phyloP scores from a whole-genome alignment of 306 rosid genomes.

The Quercus dentata region DNA sequence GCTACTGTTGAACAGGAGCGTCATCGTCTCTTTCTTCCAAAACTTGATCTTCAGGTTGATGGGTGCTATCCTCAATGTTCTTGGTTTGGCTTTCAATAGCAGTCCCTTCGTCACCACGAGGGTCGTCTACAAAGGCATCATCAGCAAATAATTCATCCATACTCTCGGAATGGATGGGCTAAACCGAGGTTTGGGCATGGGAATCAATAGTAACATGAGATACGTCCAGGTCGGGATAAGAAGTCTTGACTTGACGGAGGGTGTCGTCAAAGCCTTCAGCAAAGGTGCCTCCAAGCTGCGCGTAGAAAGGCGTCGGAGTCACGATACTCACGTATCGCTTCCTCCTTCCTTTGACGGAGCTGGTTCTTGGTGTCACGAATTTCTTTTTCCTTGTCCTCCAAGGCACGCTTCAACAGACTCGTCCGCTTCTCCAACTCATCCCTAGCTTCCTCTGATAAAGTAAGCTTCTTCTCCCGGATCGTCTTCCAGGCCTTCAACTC shows the following conservation, averaged over 20 bases:
- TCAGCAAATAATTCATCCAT: rapidly evolving
- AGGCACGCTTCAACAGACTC: rapidly evolving
- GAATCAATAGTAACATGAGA: rapidly evolving
- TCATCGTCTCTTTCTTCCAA: too few relatives aligned
- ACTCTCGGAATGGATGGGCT: rapidly evolving
- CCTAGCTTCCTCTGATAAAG: too few relatives aligned
- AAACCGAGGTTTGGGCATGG: rapidly evolving
- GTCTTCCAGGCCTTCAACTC: too few relatives aligned
- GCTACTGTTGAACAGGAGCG: too few relatives aligned
- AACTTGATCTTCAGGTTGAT: too few relatives aligned
- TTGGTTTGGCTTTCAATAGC: too few relatives aligned
- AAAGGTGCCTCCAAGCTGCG: rapidly evolving
- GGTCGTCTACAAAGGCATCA: rapidly evolving
- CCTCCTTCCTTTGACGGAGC: rapidly evolving
- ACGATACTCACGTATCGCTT: too few relatives aligned
- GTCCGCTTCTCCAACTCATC: too few relatives aligned
- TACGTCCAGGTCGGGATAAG: rapidly evolving
- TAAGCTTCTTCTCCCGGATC: too few relatives aligned
- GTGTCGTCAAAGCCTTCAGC: rapidly evolving
- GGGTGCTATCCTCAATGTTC: rapidly evolving
- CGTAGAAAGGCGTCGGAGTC: rapidly evolving
- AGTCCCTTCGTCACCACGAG: too few relatives aligned
- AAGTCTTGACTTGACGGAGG: too few relatives aligned
- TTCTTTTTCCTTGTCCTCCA: too few relatives aligned
- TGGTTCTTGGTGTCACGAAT: rapidly evolving